These are phyloP conservation scores for Inonotus hispidus DNA, from an alignment of 1,284 basidiomycete species.

Conservation along the genomic window DNA sequence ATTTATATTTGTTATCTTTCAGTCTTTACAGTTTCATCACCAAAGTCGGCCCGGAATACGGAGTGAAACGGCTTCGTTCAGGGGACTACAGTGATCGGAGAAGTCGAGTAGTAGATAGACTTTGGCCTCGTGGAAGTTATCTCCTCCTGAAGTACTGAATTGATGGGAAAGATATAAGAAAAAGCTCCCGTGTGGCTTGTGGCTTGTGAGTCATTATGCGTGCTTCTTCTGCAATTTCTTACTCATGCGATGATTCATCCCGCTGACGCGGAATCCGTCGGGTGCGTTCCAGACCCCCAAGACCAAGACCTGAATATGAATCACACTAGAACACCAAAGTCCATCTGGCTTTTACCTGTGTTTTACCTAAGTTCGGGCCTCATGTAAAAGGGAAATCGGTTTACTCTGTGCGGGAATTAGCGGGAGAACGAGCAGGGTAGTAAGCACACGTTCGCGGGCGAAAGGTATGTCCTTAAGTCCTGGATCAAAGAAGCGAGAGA, in stretches of 20 bases:
- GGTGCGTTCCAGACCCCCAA: neutral
- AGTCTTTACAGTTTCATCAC: neutral
- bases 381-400: neutral
- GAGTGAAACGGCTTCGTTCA: neutral
- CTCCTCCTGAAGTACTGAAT: neutral
- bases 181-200: neutral
- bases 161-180: neutral
- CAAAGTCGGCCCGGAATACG: neutral
- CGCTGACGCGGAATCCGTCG: neutral
- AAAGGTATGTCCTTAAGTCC: neutral
- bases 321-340: neutral
- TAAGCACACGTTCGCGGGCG: neutral
- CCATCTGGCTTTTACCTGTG: neutral
- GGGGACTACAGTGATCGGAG: neutral
- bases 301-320: too few species aligned
- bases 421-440: neutral
- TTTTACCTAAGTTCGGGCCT: neutral
- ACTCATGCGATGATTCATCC: slow-evolving; percentile 1
- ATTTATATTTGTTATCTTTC: neutral
- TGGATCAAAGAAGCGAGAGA: neutral
- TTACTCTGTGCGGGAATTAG: neutral
- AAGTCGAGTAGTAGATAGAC: neutral
- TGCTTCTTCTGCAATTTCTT: neutral
- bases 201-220: neutral
- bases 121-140: neutral